Base-by-base conservation (phyloP, 2,329 filamentous ascomycete genomes). In the Alternaria hordeiaustralica region DNA sequence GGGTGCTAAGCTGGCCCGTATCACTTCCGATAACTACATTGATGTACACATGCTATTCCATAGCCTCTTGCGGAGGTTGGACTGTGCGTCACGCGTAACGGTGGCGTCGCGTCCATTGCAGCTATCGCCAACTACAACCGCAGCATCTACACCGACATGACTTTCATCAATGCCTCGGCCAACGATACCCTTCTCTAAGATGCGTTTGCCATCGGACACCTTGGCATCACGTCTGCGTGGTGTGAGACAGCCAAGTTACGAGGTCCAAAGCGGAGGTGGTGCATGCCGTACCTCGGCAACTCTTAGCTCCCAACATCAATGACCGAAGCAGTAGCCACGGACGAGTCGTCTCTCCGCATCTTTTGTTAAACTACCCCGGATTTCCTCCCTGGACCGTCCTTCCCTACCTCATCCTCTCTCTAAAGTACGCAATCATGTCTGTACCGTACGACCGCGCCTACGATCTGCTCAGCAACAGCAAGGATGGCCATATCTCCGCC, bases 401-500 rank as follows among this genome's bases (percentile, higher is more conserved):
- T 21, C 15, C 25, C 8, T 36, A 43, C 43, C 45, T 60, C 26
- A 61, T 28, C 47, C 49, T 41, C 20, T 36, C 58, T 33, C 11
- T 4, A 21, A 23, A 45, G 57, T 28, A 28, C 26, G 25, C 26
- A 60, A 72, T 58, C 49, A 79, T 79, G 77, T 79, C 77, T 60
- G 71, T 74, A 46, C 71, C 72, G 7, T 74, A 74, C 55, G 68
- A 68, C 43, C 65, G 65, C 43, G 63, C 60, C 56, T 65, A 47
- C 57, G 74, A 76, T 41, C 65, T 80, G 20, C 69, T 80, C 13
- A 69, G 69, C 56, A 80, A 80, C 53, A 75, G 71, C 64, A 70
- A 78, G 46, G 72, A 78, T 61, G 74, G 74, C 65, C 78, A 81
- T 63, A 66, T 80, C 53, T 63, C 76, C 56, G 87, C 88, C 71